Conservation (phyloP, 2,329 filamentous ascomycete genomes). For the Microdochium trichocladiopsis region DNA sequence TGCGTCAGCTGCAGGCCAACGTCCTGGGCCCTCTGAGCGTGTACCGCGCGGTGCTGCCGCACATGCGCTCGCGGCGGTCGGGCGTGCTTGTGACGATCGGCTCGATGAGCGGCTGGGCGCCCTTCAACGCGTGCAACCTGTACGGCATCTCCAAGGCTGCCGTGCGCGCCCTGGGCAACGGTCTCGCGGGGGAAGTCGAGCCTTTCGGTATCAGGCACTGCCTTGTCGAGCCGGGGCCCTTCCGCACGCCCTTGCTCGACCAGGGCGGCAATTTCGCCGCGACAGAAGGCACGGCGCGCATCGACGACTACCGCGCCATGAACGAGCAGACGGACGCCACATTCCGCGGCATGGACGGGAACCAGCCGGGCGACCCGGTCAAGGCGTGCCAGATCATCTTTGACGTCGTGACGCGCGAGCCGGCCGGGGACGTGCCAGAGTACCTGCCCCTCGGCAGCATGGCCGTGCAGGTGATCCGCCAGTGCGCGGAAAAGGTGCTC, state of each 20-base stretch:
- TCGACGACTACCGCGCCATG: conserved; percentile 8
- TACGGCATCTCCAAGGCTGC: conserved; percentile 28
- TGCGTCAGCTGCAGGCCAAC: conserved; percentile 24
- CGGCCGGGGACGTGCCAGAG: conserved; percentile 15
- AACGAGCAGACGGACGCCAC: conserved; percentile 4
- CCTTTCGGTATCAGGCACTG: conserved; percentile 22
- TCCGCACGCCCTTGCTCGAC: conserved; percentile 21
- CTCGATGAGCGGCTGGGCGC: conserved; percentile 20
- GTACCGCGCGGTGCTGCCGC: conserved; percentile 25
- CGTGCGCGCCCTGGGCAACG: conserved; percentile 14
- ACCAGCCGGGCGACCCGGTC: conserved; percentile 18
- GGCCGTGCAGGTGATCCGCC: conserved; percentile 5
- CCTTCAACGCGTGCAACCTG: conserved; percentile 15
- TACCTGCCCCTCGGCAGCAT: conserved; percentile 20
- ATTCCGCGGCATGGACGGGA: conserved; percentile 5
- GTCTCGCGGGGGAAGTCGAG: conserved; percentile 19
- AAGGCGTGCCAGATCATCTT: conserved; percentile 23
- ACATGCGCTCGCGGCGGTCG: conserved; percentile 20
- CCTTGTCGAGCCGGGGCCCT: conserved; percentile 27
- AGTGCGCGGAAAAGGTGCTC: conserved; percentile 18
- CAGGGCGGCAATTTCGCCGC: conserved; percentile 8
- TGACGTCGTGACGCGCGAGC: conserved; percentile 17
- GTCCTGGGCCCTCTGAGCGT: conserved; percentile 27
- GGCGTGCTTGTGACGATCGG: conserved; percentile 28
- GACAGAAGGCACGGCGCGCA: not conserved